Conservation (phyloP, 169 alveolate genomes). For the Eimeria maxima region DNA sequence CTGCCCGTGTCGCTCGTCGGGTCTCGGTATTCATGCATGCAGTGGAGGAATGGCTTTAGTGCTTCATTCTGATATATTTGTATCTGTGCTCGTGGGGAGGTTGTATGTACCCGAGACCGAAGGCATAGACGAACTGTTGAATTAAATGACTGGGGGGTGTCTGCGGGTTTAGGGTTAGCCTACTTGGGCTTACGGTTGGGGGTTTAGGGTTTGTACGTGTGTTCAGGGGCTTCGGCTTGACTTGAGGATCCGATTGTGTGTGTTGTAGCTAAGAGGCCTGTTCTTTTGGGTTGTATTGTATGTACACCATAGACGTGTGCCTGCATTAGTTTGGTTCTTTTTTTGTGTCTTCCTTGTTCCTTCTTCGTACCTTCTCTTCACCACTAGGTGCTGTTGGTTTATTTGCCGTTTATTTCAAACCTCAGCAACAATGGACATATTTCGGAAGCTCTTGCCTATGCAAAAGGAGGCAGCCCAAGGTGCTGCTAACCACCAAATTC, state of each 20-base stretch:
- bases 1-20: too few relatives aligned
- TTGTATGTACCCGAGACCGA: too few relatives aligned
- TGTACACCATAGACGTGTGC: neutral
- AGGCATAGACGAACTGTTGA: too few relatives aligned
- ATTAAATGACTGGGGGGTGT: neutral
- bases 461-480: neutral
- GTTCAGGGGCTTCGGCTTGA: neutral
- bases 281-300: neutral
- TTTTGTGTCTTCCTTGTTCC: too few relatives aligned
- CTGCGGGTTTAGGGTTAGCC: neutral
- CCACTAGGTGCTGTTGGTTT: neutral
- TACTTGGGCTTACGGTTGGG: neutral
- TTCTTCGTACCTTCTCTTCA: too few relatives aligned
- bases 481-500: neutral
- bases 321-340: neutral
- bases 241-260: neutral
- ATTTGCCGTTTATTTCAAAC: neutral
- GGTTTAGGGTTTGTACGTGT: neutral
- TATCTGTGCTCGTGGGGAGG: too few relatives aligned
- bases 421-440: conserved; percentile 64
- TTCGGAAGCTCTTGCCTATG: conserved; percentile 69
- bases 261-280: neutral
- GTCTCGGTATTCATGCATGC: too few relatives aligned
- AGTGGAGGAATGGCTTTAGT: too few relatives aligned
- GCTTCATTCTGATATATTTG: too few relatives aligned